A percentile compares a stretch with the other conserved stretches of the same genome.
These are phyloP conservation scores for Orbilia brochopaga DNA, from an alignment of 2,329 filamentous ascomycete species.

Conservation along the genomic window DNA sequence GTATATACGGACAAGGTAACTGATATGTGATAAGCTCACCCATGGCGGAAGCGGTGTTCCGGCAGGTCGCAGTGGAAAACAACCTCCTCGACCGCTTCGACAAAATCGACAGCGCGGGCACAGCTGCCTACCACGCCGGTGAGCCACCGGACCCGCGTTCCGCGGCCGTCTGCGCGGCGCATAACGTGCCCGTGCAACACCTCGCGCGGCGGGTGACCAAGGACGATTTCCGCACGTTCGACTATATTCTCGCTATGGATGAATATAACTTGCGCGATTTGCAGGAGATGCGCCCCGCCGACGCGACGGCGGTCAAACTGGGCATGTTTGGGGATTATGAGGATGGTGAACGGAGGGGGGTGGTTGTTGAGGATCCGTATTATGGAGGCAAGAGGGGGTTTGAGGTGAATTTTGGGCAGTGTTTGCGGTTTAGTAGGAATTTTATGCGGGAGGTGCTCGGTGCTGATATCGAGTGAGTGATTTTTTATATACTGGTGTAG, in stretches of 20 bases:
- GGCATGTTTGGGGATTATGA: slow-evolving; percentile 85
- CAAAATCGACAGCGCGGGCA: slow-evolving; percentile 85
- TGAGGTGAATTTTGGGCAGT: slow-evolving; percentile 83
- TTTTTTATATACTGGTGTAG: background rate
- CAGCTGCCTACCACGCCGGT: slow-evolving; percentile 76
- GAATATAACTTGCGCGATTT: slow-evolving; percentile 77
- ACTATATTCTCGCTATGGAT: slow-evolving; percentile 97
- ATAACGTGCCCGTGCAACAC: slow-evolving; percentile 77
- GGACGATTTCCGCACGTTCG: slow-evolving; percentile 81
- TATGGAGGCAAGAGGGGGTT: slow-evolving; percentile 87
- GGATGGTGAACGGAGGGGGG: slow-evolving; percentile 63
- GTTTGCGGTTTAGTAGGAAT: slow-evolving; percentile 74
- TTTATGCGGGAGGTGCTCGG: slow-evolving; percentile 71
- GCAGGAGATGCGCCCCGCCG: slow-evolving; percentile 66
- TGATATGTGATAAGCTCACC: too few species aligned
- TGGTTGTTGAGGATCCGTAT: slow-evolving; percentile 87
- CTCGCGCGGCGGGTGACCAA: slow-evolving; percentile 65
- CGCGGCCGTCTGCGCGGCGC: slow-evolving; percentile 59
- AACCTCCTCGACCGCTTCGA: slow-evolving; percentile 68
- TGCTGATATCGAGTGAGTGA: slow-evolving; percentile 36
- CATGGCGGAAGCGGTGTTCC: slow-evolving; percentile 96
- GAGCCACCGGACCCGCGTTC: slow-evolving; percentile 81
- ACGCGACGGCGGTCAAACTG: slow-evolving; percentile 65
- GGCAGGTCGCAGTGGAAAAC: slow-evolving; percentile 69
- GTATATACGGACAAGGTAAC: slow-evolving; percentile 9